Evolutionary conservation across 345 rosid genomes (phyloP).

Genomic region (Nasturtium officinale): DNA sequence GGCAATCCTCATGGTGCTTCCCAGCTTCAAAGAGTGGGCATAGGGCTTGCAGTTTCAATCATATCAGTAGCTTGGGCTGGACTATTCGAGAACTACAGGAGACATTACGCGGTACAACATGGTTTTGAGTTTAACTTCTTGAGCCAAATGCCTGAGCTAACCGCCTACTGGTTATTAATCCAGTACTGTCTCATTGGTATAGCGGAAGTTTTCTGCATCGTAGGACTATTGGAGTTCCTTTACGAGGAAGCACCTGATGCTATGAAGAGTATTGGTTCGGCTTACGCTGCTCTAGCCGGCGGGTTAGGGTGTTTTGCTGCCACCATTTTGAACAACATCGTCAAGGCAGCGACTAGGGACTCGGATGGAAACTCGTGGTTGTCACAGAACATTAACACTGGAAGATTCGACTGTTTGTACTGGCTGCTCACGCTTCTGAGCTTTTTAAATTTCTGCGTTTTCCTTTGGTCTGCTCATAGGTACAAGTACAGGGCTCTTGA

Average conservation of each 20-base stretch:
- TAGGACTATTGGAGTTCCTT: constrained; percentile 78
- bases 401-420: constrained; percentile 77
- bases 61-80: constrained; percentile 77
- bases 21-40: constrained; percentile 88
- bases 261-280: constrained; percentile 95
- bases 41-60: constrained; percentile 71
- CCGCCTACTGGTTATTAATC: constrained; percentile 83
- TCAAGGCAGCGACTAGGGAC: constrained; percentile 63
- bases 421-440: constrained; percentile 73
- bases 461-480: constrained; percentile 61
- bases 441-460: constrained; percentile 63
- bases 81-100: constrained; percentile 70
- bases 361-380: constrained; percentile 64
- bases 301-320: constrained; percentile 88
- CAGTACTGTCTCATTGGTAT: constrained; percentile 86
- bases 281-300: constrained; percentile 85
- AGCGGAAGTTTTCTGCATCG: constrained; percentile 87
- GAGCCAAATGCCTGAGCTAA: constrained; percentile 63
- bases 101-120: constrained; percentile 67
- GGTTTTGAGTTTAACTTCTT: constrained; percentile 60
- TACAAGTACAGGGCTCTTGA: constrained; percentile 67
- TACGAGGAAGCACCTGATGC: constrained; percentile 96
- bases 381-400: constrained; percentile 79
- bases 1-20: constrained; percentile 93
- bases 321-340: constrained; percentile 69